Conservation (phyloP, 2,329 filamentous ascomycete species). For the Helicocarpus griseus region DNA sequence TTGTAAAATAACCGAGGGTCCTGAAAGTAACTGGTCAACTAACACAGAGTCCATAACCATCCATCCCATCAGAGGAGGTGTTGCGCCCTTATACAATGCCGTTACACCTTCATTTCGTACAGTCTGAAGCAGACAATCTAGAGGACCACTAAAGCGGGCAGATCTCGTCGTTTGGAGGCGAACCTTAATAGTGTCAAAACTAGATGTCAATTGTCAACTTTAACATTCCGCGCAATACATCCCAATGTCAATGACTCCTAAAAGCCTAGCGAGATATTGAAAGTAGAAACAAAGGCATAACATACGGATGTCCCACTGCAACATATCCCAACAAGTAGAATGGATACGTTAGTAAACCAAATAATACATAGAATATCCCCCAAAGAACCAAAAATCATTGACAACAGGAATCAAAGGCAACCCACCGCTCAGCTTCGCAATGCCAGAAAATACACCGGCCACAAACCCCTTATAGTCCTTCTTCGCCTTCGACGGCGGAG, state of each 20-base stretch:
- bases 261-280: not conserved
- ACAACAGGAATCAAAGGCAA: conserved; percentile 10
- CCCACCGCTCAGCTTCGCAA: conserved; percentile 77
- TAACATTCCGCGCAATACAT: not conserved
- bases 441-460: conserved; percentile 88
- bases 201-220: conserved; percentile 15
- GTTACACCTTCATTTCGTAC: conserved; percentile 72
- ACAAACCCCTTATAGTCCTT: conserved; percentile 89
- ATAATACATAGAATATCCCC: not conserved
- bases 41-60: conserved; percentile 88
- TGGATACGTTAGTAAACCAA: too few species aligned
- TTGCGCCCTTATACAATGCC: conserved; percentile 90
- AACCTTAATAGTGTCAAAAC: conserved; percentile 96
- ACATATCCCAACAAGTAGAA: not conserved
- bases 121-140: conserved; percentile 79
- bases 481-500: conserved; percentile 13
- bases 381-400: not conserved
- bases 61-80: conserved; percentile 88
- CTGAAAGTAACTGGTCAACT: conserved; percentile 13
- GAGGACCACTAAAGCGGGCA: conserved; percentile 70
- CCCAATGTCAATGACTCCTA: not conserved
- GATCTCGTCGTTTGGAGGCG: conserved; percentile 77
- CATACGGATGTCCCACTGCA: conserved; percentile 51
- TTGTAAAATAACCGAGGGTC: not conserved
- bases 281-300: conserved; percentile 8